Conservation (phyloP, 441 rosid genomes). For the Populus hybrid region DNA sequence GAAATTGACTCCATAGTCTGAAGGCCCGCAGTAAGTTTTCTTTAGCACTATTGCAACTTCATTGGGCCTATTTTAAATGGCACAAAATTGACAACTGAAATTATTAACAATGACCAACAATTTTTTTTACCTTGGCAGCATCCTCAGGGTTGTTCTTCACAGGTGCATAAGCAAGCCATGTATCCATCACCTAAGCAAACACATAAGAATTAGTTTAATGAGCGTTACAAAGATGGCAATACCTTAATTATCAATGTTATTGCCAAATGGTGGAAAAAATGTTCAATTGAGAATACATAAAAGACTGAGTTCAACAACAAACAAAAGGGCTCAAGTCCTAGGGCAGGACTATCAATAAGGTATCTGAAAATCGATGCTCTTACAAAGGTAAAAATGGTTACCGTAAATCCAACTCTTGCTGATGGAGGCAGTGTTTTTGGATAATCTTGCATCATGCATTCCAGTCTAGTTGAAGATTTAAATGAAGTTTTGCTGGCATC, state of each 20-base stretch:
- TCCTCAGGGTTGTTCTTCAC: conserved; percentile 84
- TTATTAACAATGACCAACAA: background rate
- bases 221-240: background rate
- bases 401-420: conserved; percentile 94
- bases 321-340: background rate
- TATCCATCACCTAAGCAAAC: conserved; percentile 62
- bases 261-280: background rate
- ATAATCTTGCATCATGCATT: conserved; percentile 99
- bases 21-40: background rate
- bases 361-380: background rate
- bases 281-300: background rate
- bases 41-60: background rate
- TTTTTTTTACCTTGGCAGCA: conserved; percentile 31
- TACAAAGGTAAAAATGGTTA: conserved; percentile 27
- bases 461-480: conserved; percentile 91
- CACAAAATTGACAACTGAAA: background rate
- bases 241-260: background rate
- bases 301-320: background rate
- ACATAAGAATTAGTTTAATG: conserved; percentile 2
- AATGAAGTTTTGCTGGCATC: conserved; percentile 87
- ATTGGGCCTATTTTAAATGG: background rate
- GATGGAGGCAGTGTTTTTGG: conserved; percentile 91
- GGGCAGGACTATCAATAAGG: conserved; percentile 4
- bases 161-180: conserved; percentile 81
- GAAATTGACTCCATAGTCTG: background rate